phyloP scores from a whole-genome alignment of 352 stramenopile genomes.

The Pythium dissimile region DNA sequence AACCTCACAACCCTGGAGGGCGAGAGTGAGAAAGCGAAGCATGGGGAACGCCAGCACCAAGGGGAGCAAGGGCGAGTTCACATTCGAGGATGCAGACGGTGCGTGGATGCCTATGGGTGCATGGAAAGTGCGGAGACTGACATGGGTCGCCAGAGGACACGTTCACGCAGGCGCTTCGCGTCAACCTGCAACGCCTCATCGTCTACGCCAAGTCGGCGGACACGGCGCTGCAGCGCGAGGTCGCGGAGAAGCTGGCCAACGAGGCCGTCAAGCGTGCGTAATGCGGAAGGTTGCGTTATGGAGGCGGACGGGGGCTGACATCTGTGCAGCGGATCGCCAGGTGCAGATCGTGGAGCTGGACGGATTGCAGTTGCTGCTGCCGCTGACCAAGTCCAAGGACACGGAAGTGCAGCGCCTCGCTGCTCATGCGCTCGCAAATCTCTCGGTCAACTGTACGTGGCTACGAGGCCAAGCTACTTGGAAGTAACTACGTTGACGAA shows the following conservation, averaged over 20 bases:
- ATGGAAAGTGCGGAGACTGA: background rate
- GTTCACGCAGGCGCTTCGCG: conserved; percentile 84
- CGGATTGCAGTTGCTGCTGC: conserved; percentile 90
- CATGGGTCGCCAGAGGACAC: conserved; percentile 57
- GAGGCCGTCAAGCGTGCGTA: conserved; percentile 90
- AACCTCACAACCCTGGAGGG: too few species aligned
- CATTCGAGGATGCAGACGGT: conserved; percentile 73
- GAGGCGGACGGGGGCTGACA: background rate
- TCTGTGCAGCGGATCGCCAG: conserved; percentile 79
- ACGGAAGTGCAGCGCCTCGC: conserved; percentile 92
- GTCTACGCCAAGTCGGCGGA: conserved; percentile 91
- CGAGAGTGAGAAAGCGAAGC: background rate
- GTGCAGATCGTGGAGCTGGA: conserved; percentile 94
- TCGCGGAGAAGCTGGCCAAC: conserved; percentile 94
- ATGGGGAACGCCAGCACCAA: conserved; percentile 53
- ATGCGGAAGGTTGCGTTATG: background rate
- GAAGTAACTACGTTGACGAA: background rate
- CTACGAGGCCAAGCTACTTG: background rate
- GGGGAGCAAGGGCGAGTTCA: conserved; percentile 79
- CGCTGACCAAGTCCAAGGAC: conserved; percentile 90
- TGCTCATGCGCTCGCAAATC: conserved; percentile 92
- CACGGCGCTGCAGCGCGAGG: conserved; percentile 85
- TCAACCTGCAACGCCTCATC: conserved; percentile 91
- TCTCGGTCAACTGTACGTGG: conserved; percentile 89
- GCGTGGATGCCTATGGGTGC: background rate